A percentile compares a stretch with the other conserved stretches of the same genome.
Conservation (phyloP, 148 eudicot species). For the Beta vulgaris region DNA sequence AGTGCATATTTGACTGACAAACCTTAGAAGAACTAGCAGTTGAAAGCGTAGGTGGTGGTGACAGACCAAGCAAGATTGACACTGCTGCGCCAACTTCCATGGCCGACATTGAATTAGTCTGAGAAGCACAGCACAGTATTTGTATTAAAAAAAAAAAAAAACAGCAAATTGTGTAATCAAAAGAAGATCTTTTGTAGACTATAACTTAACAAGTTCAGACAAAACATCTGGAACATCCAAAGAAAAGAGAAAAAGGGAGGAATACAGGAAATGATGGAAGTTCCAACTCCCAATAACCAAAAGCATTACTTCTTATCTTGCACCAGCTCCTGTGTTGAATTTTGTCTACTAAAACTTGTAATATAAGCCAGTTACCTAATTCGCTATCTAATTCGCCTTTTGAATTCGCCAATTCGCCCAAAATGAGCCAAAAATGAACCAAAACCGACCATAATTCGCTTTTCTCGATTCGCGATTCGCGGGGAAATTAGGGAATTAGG, state of each 20-base stretch:
- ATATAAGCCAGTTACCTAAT: no score
- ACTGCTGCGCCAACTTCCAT: slow-evolving; percentile 83
- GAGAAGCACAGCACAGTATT: slow-evolving; percentile 19
- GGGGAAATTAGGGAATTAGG: no score
- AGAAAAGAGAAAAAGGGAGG: neutral
- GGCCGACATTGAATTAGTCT: slow-evolving; percentile 54
- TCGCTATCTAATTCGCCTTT: no score
- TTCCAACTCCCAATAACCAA: neutral
- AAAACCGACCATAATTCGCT: no score
- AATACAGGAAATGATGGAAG: neutral
- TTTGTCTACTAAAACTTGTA: neutral
- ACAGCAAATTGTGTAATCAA: no score
- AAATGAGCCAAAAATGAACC: no score
- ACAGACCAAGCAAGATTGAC: slow-evolving; percentile 88
- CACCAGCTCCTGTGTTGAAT: neutral
- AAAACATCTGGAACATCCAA: neutral
- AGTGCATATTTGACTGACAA: slow-evolving; percentile 9
- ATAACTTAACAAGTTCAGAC: slow-evolving; percentile 7
- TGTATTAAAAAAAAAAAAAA: slow-evolving; percentile 4
- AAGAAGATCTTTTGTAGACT: neutral
- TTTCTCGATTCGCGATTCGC: no score
- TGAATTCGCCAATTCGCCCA: no score
- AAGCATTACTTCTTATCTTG: neutral
- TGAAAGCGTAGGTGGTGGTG: slow-evolving; percentile 71
- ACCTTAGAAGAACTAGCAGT: slow-evolving; percentile 80